Evolutionary conservation across 163 green algal species (phyloP), one percentile per base, ranked within the genome.

Genomic region (Prototheca cutis): DNA sequence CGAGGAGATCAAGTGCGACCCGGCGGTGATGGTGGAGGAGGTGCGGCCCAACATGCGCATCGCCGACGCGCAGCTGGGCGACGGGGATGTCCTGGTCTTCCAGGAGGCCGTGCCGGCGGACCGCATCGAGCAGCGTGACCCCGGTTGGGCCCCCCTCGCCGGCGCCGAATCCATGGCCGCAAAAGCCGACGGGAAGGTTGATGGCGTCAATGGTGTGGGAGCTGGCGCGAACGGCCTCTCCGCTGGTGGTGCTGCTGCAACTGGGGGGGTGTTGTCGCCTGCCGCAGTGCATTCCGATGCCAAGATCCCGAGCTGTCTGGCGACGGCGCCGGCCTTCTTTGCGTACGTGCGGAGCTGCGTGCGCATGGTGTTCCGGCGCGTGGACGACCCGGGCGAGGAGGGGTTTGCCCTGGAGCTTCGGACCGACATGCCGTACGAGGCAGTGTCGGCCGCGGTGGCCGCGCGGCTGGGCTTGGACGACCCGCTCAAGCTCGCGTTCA

Each of bases 1-100:
- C 36, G 90, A 97, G 80, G 90, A 97, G 75, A 74, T 97, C 42
- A 95, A 95, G 71, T 90, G 79, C 60, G 81, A 94, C 42, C 89
- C 90, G 2, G 68, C 42, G 3, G 75, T 96, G 33, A 91, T 95
- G 80, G 77, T 87, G 21, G 73, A 89, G 7, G 7, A 18, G 6
- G 52, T 92, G 19, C 18, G 60, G 7, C 42, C 52, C 1, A 42
- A 33, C 6, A 23, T 32, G 28, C 65, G 32, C 23, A 62, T 86
- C 18, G 39, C 45, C 5, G 32, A 59, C 17, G n/a, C 40, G 4
- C 70, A 86, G 71, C 71, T 95, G 24, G 73, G 93, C 68, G 59
- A 92, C 57, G 90, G 90, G 1, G 90, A 97, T 74, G 94, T 97
- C 57, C 58, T 96, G 8, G 75, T 85, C 54, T 78, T 90, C 51